Conservation (phyloP, 306 rosid genomes). For the Cucurbita argyrosperma region DNA sequence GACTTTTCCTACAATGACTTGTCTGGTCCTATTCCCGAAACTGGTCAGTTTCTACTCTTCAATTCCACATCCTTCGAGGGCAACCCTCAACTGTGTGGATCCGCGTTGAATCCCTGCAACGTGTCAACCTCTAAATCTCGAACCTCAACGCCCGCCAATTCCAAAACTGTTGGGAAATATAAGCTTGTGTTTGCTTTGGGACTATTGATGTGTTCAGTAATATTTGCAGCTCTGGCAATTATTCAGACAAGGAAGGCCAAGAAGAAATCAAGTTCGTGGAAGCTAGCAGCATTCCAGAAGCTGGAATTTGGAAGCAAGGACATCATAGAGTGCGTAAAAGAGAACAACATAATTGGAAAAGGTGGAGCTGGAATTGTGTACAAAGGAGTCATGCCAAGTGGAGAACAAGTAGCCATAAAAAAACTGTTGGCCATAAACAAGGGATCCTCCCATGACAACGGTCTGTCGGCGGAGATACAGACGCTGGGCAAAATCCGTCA, state of each 20-base stretch:
- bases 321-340: conserved; percentile 57
- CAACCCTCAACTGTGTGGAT: conserved; percentile 67
- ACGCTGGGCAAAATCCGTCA: conserved; percentile 79
- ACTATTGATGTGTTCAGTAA: conserved; percentile 47
- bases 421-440: conserved; percentile 55
- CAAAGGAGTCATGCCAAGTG: conserved; percentile 60
- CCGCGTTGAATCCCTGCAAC: conserved; percentile 35
- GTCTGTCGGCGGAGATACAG: conserved; percentile 65
- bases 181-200: conserved; percentile 70
- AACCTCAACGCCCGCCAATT: conserved; percentile 7
- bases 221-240: conserved; percentile 53
- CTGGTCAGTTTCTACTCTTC: conserved; percentile 51
- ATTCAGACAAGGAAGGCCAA: conserved; percentile 45
- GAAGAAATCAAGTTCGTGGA: conserved; percentile 41
- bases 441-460: conserved; percentile 79
- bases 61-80: conserved; percentile 58
- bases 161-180: conserved; percentile 37
- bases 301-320: conserved; percentile 62
- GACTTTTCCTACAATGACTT: conserved; percentile 76
- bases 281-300: conserved; percentile 71
- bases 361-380: conserved; percentile 95
- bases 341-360: conserved; percentile 64
- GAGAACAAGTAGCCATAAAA: conserved; percentile 76
- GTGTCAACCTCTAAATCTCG: conserved; percentile 12
- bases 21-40: conserved; percentile 63